A percentile compares a stretch with the other conserved stretches of the same genome.
Evolutionary conservation across 2,329 filamentous ascomycete species (phyloP).

Genomic region (Alternaria brassicicola): DNA sequence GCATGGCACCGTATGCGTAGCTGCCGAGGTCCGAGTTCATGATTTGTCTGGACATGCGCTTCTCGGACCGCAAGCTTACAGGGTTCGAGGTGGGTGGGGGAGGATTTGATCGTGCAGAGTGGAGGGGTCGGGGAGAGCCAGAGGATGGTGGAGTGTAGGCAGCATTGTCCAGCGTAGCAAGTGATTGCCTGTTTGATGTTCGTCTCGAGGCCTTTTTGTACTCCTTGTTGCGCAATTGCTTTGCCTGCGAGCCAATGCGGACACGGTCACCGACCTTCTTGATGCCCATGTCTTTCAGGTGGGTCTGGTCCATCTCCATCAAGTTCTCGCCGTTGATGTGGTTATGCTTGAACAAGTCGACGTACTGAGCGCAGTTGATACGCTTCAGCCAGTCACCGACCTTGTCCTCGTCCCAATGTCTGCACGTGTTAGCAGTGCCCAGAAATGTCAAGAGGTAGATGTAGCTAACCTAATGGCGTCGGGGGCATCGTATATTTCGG

Average conservation of each 20-base stretch:
- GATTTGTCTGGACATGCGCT: slow-evolving; percentile 56
- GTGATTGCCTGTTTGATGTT: slow-evolving; percentile 78
- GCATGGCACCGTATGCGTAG: slow-evolving; percentile 58
- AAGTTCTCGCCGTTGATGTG: slow-evolving; percentile 98
- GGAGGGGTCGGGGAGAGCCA: slow-evolving; percentile 67
- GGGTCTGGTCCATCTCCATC: slow-evolving; percentile 94
- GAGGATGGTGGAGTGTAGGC: slow-evolving; percentile 66
- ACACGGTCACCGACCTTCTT: slow-evolving; percentile 97
- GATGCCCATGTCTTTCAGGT: slow-evolving; percentile 96
- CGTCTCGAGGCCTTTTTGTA: slow-evolving; percentile 66
- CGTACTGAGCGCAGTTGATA: slow-evolving; percentile 94
- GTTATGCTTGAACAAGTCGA: slow-evolving; percentile 85
- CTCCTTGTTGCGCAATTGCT: slow-evolving; percentile 56
- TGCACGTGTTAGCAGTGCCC: slow-evolving; percentile 38
- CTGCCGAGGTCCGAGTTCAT: slow-evolving; percentile 50
- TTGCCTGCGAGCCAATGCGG: slow-evolving; percentile 67
- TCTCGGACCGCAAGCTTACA: slow-evolving; percentile 52
- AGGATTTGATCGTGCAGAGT: slow-evolving; percentile 57
- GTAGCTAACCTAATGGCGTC: slow-evolving; percentile 59
- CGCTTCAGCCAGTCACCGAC: slow-evolving; percentile 90
- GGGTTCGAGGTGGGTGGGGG: slow-evolving; percentile 32
- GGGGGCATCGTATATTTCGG: slow-evolving; percentile 73
- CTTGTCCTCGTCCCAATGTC: slow-evolving; percentile 83
- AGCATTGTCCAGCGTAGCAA: slow-evolving; percentile 76
- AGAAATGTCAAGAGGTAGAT: neutral